Base-by-base conservation (phyloP, 2,329 filamentous ascomycete genomes). In the Pseudophaeomoniella oleicola region DNA sequence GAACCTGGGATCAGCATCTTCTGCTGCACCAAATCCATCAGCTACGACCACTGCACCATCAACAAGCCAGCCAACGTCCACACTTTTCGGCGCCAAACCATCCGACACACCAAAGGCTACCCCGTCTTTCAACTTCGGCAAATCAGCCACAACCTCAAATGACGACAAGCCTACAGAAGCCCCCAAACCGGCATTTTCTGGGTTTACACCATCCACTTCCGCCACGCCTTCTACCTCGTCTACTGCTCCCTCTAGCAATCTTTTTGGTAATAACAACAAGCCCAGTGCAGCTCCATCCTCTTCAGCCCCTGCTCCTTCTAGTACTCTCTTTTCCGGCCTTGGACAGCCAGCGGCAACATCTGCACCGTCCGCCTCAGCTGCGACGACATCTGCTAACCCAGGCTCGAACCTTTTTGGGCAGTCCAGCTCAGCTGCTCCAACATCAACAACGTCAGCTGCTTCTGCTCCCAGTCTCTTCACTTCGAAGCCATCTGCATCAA, bases 331-430 rank as follows among this genome's bases (percentile, higher is more conserved):
- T 31, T 40, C 48, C 4, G 49, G 47, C 10, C 43, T 53, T 17
- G 49, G 50, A 50, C 47, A 19, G 40, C 46, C n/a, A 39, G 44
- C 22, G 31, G 40, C 45, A 3, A 40, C 38, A 32, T 35, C 51
- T 16, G 46, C 53, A 16, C 45, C 53, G 33, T 31, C 56, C 27
- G 48, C 56, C 15, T 36, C 57, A 11, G 39, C 57, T 14, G 42
- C 55, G 15, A 33, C 44, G 4, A 19, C 38, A 5, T 19, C 46
- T 12, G 35, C 37, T 16, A 34, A 32, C 14, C 16, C 38, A 17
- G 49, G 19, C 12, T 32, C 34, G 18, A 35, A 33, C 17, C 22
- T 37, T 12, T 39, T 46, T 37, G 42, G 22, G 34, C 35, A 38
- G 9, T 37, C 39, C 30, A 38, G 36, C 33, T 45, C 38, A 33